Base-by-base conservation (phyloP, 2,329 filamentous ascomycete species). In the Colletotrichum sp. region DNA sequence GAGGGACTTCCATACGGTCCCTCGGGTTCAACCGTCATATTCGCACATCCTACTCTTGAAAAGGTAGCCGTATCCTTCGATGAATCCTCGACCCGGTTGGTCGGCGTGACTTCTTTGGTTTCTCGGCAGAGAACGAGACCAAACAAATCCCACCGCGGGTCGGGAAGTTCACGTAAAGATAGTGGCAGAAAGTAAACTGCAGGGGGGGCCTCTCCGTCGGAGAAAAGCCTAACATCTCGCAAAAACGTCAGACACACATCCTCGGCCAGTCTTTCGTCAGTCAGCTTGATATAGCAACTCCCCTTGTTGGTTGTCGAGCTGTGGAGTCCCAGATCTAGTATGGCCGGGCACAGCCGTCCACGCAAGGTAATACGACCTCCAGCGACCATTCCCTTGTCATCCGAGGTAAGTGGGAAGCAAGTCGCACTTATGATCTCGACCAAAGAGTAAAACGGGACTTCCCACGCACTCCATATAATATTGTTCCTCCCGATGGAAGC, bases 281-380 rank as follows among this genome's bases (percentile, higher is more conserved):
- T 1, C 18, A 43, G 18, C 18, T n/a, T n/a, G n/a, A n/a, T n/a
- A n/a, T n/a, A 43, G 39, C 0, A 43, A 1, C 8, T 3, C 3
- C 5, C 3, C 3, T 1, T 0, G 0, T 10, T 6, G 5, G 16
- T 10, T 5, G 16, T 43, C 18, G 39, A 43, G 39, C 8, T 10
- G 18, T 43, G 18, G 18, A 8, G 3, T 2, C 0, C 12, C 9
- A 43, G 9, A 43, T 43, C 18, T 6, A 43, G 18, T 1, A 0
- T 0, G 18, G 39, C 39, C 18, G 1, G 39, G 39, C 39, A 43
- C 39, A n/a, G 0, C 1, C 18, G 18, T n/a, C 39, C 39, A 43
- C 9, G 39, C 39, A 43, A 12, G 8, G 39, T n/a, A 10, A 43
- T 43, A 18, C 39, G 39, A 43, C 39, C 39, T 0, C 5, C 39